Base-by-base conservation (phyloP, 768 basidiomycete species). In the Mycena crocata region DNA sequence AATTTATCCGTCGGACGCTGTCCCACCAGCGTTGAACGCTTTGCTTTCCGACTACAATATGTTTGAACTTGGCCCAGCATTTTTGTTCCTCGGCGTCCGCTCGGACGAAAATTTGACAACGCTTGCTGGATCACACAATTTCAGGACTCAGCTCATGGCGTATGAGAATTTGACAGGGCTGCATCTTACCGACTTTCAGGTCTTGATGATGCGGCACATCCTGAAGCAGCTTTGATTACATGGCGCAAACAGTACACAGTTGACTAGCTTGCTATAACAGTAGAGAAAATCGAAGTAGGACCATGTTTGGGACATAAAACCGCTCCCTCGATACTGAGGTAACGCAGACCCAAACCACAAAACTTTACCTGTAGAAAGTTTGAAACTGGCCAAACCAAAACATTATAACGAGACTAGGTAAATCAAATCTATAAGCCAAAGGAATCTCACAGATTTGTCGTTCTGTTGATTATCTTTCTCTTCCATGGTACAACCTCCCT, bases 51-150 rank as follows among this genome's bases (percentile, higher is more conserved):
- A 37, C 24, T 30, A 59, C 26, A 39, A 15, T 2, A 61, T 61
- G 49, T 28, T 51, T 26, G 59, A 61, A n/a, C 59, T 61, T 4
- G 59, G 59, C n/a, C 59, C 59, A 1, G 49, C 59, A 5, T 61
- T 61, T 32, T n/a, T 61, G 39, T 40, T 17, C 28, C 48, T 61
- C 39, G 59, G 59, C 9, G 7, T 61, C 12, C 26, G 30, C 39
- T 51, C 59, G 12, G 40, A 61, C 13, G 39, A 44, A 19, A 19
- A 4, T 0, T 50, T 39, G 3, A 30, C 21, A 0, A 7, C 5
- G 5, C 24, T 61, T n/a, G 15, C 19, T 3, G 39, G 3, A 1
- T 61, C 59, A n/a, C 37, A 14, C 1, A 45, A 10, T 1, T 23
- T 61, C 2, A 40, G 30, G 49, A 26, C 48, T 1, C 24, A 42